Evolutionary conservation across 2,329 filamentous ascomycete species (phyloP), one percentile per base, ranked within the genome.

Genomic region (Aspergillus calidoustus): DNA sequence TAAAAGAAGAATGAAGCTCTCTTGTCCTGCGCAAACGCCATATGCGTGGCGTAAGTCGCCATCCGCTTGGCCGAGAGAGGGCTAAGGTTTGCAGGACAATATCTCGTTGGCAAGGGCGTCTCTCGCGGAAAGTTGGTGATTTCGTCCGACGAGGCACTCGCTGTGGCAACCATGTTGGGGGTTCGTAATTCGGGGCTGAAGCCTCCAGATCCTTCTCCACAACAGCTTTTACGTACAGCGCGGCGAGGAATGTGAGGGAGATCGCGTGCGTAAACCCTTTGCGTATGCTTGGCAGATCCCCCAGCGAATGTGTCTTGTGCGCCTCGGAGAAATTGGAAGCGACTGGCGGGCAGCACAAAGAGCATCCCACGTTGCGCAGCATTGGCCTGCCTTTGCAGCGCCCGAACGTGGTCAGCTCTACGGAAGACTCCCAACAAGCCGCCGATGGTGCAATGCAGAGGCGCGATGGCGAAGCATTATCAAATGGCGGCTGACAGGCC

Each of bases 391-490:
- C 34, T 38, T 38, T 11, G 7, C 19, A 19, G 19, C 19, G 19
- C 19, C 19, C 19, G 19, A 19, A 19, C 46, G 15, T 7, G 15
- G 8, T 19, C 30, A 30, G 4, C 30, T n/a, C 30, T 38, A 15
- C 13, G 49, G 17, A 2, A 46, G 23, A 5, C 5, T 44, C 15
- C 7, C 8, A 13, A 23, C 5, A 44, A 46, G 19, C 3, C 49
- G 19, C 11, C 6, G 43, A 61, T 61, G 59, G 23, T 53, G 59
- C 54, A 23, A 61, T 57, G 49, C 7, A 22, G 31, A 41, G 54
- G 59, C 59, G 41, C 43, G 38, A 61, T 61, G 54, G 59, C 49
- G 59, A 47, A 52, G 48, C 43, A 8, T 23, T 17, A 54, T 28
- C 48, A 41, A 61, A 57, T 61, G 34, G 54, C 53, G 43, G 46